Evolutionary conservation across 2,329 filamentous ascomycete species (phyloP), one percentile per base, ranked within the genome.

Genomic region (Lasiodiplodia sp.): DNA sequence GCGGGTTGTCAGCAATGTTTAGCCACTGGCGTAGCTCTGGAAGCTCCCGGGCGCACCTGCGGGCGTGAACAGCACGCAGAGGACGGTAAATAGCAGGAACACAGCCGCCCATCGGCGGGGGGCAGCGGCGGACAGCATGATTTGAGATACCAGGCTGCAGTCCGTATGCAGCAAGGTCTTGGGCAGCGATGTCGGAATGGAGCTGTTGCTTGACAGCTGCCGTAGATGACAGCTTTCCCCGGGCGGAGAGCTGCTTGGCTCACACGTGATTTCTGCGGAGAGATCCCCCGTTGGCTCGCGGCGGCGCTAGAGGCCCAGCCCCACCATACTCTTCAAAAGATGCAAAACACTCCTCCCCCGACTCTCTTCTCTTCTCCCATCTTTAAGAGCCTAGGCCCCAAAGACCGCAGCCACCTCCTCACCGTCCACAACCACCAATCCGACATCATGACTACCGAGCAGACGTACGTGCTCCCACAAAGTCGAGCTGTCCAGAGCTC

Each of bases 401-500:
- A 84, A 79, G 82, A 85, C 77, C 79, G 81, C 78, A 79, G 71
- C 57, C 75, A 78, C 70, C 76, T 85, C 70, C 67, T 69, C 68
- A 69, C 79, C 76, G 67, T 72, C 68, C 74, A 76, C 69, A 72
- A 72, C 71, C 68, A 74, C 69, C 69, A 76, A 70, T 70, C 70
- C 72, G 72, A 71, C 73, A 80, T 73, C 68, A 84, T 84, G 83
- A 88, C 92, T 86, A 88, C 92, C 84, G 93, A 96, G 87, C 92
- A 95, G 87, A 97, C 94, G 93, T 97, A 85, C 84, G 92, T 86
- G 52, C 66, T 57, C 56, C 25, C 51, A 7, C 47, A 18, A 14
- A 2, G 3, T 0, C 70, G 28, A 52, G 53, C 65, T 49, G 18
- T 23, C 4, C 18, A n/a, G 34, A 49, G 66, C 64, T 69, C 58